These are phyloP conservation scores for Cordyceps militaris DNA, from an alignment of 2,329 filamentous ascomycete species.

Conservation along the genomic window DNA sequence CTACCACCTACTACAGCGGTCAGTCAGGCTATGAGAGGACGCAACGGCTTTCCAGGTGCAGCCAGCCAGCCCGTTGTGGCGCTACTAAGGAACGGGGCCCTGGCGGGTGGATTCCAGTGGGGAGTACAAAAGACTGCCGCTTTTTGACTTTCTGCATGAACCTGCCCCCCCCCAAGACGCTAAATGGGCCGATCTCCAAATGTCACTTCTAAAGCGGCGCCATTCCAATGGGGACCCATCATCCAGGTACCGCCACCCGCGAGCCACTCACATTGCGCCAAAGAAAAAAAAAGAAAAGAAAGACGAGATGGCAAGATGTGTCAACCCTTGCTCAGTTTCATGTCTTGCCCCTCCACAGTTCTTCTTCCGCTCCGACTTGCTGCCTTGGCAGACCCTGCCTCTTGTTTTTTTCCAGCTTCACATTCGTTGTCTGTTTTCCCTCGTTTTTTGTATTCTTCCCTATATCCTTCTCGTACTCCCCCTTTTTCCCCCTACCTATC, in stretches of 20 bases:
- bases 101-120: neutral
- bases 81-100: neutral
- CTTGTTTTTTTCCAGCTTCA: neutral
- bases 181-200: neutral
- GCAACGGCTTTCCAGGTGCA: too few species aligned
- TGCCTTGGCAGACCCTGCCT: constrained; percentile 2
- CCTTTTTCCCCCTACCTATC: constrained; percentile 17
- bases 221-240: neutral
- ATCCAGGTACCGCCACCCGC: neutral
- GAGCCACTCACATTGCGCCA: neutral
- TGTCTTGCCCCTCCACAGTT: constrained; percentile 3
- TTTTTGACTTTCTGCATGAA: neutral
- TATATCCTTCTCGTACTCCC: constrained; percentile 13
- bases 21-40: too few species aligned
- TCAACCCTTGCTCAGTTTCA: constrained; percentile 11
- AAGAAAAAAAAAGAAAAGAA: neutral
- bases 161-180: neutral
- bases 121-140: neutral
- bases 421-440: neutral
- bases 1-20: too few species aligned
- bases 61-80: neutral
- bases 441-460: constrained; percentile 14
- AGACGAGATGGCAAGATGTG: neutral
- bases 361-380: constrained; percentile 7
- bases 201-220: neutral